Conservation (phyloP, 2,329 filamentous ascomycete species). For the Drechmeria coniospora region DNA sequence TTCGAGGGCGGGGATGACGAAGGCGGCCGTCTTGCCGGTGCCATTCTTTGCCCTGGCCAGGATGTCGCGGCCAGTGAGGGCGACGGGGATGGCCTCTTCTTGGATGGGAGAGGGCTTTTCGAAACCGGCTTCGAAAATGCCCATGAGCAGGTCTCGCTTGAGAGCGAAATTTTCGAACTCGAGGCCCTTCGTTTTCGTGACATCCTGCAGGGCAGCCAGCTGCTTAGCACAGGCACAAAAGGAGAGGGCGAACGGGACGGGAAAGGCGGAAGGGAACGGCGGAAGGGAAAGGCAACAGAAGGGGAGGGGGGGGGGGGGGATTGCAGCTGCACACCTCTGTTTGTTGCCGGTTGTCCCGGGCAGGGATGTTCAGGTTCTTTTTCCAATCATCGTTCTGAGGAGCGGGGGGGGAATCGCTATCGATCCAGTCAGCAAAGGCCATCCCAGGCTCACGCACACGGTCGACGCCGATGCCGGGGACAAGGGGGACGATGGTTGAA, state of each 20-base stretch:
- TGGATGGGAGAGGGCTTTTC: slow-evolving; percentile 98
- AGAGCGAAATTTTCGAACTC: slow-evolving; percentile 97
- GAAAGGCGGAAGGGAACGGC: background rate
- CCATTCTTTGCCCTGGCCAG: slow-evolving; percentile 96
- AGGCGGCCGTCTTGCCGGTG: slow-evolving; percentile 95
- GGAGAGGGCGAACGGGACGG: background rate
- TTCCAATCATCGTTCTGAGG: slow-evolving; percentile 52
- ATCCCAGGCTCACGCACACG: too few species aligned
- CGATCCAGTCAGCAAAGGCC: too few species aligned
- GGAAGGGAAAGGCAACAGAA: background rate
- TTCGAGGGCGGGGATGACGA: slow-evolving; percentile 89
- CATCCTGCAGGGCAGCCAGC: slow-evolving; percentile 72
- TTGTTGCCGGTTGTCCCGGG: slow-evolving; percentile 63
- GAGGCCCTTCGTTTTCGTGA: slow-evolving; percentile 91
- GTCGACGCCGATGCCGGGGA: too few species aligned
- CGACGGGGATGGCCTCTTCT: slow-evolving; percentile 97
- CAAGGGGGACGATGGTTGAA: too few species aligned
- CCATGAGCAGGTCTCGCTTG: slow-evolving; percentile 92
- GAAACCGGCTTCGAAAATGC: slow-evolving; percentile 97
- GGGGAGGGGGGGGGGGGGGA: background rate
- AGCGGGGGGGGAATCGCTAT: too few species aligned
- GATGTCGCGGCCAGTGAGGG: slow-evolving; percentile 86
- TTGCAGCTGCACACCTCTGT: slow-evolving; percentile 48
- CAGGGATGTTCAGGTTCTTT: slow-evolving; percentile 53
- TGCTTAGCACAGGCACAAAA: too few species aligned